These are phyloP conservation scores for Auricularia sp. DNA, from an alignment of 768 basidiomycete genomes.

Conservation along the genomic window DNA sequence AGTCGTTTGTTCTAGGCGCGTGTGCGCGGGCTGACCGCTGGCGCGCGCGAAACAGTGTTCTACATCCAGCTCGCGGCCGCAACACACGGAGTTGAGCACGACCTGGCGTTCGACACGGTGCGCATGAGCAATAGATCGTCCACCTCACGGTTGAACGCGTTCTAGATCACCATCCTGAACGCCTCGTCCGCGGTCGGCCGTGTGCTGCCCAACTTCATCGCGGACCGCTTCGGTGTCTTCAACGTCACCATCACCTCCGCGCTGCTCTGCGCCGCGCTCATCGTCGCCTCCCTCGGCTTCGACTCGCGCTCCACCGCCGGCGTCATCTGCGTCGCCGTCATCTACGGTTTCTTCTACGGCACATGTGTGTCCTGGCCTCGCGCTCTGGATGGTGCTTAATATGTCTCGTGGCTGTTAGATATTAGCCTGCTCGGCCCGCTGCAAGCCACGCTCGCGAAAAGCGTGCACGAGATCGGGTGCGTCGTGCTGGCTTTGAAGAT, in stretches of 20 bases:
- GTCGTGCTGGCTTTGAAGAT: no score
- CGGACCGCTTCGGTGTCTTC: constrained; percentile 34
- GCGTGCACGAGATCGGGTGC: not conserved
- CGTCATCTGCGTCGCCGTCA: constrained; percentile 28
- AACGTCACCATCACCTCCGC: constrained; percentile 25
- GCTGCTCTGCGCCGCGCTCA: not conserved
- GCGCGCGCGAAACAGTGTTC: constrained; percentile 39
- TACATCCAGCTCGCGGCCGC: constrained; percentile 48
- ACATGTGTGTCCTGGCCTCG: not conserved
- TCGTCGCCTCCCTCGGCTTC: constrained; percentile 27
- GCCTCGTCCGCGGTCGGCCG: constrained; percentile 43
- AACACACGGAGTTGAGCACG: constrained; percentile 33
- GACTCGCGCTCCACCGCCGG: constrained; percentile 15
- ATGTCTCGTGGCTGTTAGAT: no score
- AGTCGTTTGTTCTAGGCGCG: no score
- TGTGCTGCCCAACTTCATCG: constrained; percentile 35
- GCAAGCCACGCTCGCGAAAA: not conserved
- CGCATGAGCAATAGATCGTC: not conserved
- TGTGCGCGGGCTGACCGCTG: no score
- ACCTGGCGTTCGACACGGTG: constrained; percentile 51
- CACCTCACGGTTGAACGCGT: constrained; percentile 1
- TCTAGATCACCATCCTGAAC: constrained; percentile 43
- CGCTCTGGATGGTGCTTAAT: no score
- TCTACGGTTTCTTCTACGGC: constrained; percentile 42
- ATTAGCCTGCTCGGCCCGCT: not conserved